These are phyloP conservation scores for Dalechampia spathulata DNA, from an alignment of 441 rosid genomes.

Conservation along the genomic window DNA sequence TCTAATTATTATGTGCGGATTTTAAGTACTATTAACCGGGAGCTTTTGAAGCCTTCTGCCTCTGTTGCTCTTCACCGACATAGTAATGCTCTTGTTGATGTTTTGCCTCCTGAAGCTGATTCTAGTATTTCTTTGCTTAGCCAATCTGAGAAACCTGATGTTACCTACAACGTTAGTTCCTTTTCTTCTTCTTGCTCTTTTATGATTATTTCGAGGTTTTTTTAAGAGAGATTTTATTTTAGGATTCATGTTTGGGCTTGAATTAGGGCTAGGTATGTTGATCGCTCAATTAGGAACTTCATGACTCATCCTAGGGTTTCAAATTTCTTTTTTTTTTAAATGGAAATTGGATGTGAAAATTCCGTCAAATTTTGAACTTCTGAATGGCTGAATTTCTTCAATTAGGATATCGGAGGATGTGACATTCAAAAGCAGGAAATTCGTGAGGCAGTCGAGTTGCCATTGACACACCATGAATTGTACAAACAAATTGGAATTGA, in stretches of 20 bases:
- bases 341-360: too few relatives aligned
- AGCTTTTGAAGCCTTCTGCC: conserved; percentile 88
- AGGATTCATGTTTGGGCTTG: background rate
- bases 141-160: conserved; percentile 98
- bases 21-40: conserved; percentile 86
- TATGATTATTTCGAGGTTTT: background rate
- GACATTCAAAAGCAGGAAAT: conserved; percentile 98
- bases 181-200: conserved; percentile 47
- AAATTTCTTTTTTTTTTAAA: background rate
- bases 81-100: conserved; percentile 94
- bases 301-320: too few relatives aligned
- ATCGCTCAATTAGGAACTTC: too few relatives aligned
- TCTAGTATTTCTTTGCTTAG: conserved; percentile 93
- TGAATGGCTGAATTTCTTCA: too few relatives aligned
- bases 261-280: too few relatives aligned
- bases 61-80: conserved; percentile 97
- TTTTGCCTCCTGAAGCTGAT: conserved; percentile 97
- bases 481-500: conserved; percentile 97
- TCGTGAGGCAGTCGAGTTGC: conserved; percentile 97
- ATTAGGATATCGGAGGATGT: conserved; percentile 96
- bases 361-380: too few relatives aligned
- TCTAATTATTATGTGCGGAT: conserved; percentile 93
- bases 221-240: background rate
- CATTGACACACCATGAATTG: conserved; percentile 87
- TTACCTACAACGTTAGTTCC: conserved; percentile 74